These are phyloP conservation scores for Pestalotiopsis sp. DNA, from an alignment of 2,329 filamentous ascomycete species.

Conservation along the genomic window DNA sequence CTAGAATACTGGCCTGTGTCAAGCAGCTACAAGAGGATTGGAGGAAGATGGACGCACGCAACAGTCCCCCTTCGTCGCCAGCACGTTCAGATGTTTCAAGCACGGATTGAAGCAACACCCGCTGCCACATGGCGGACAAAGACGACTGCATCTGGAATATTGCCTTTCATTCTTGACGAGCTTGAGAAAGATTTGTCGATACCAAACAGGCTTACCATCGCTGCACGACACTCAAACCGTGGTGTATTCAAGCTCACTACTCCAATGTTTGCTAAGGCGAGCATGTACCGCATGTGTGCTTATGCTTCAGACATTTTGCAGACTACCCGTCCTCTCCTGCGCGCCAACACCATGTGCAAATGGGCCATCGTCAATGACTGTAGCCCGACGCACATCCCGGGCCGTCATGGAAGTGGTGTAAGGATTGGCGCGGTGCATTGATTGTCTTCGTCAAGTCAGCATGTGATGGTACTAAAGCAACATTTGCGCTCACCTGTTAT, in stretches of 20 bases:
- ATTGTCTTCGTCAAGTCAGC: conserved; percentile 19
- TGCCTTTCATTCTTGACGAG: not conserved
- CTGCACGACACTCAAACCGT: not conserved
- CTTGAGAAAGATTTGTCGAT: not conserved
- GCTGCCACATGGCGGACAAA: not conserved
- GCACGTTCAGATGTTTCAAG: not conserved
- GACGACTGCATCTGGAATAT: not conserved
- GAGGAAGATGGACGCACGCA: conserved; percentile 13
- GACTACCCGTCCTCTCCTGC: not conserved
- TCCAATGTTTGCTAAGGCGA: not conserved
- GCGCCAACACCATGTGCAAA: conserved; percentile 18
- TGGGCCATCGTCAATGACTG: conserved; percentile 28
- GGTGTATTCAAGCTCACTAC: not conserved
- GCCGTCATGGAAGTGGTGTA: conserved; percentile 27
- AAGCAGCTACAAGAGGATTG: conserved; percentile 46
- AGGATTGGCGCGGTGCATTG: conserved; percentile 30
- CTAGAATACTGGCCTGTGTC: conserved; percentile 53
- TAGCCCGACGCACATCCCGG: conserved; percentile 28
- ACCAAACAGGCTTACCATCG: not conserved
- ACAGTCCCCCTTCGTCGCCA: not conserved
- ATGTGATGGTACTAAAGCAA: not conserved
- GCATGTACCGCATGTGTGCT: not conserved
- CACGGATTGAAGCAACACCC: not conserved
- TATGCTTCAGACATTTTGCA: not conserved
- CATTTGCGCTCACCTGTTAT: conserved; percentile 20